Evolutionary conservation across 2,329 filamentous ascomycete genomes (phyloP).

Genomic region (Tolypocladium tundrense): DNA sequence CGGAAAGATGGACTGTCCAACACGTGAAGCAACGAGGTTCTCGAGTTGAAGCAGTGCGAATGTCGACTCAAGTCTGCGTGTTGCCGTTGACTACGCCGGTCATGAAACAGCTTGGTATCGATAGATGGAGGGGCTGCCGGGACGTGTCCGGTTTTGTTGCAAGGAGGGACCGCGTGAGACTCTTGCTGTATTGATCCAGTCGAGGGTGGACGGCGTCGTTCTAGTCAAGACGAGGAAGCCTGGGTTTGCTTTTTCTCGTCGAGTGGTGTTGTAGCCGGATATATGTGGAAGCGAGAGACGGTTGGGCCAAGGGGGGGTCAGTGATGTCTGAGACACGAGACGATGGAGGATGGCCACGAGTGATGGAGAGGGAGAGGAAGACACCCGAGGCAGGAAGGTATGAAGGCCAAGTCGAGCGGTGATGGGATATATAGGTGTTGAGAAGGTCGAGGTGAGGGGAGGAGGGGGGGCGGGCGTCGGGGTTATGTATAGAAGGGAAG

Average conservation of each 20-base stretch:
- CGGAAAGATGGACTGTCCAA: neutral
- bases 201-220: neutral
- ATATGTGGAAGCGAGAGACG: neutral
- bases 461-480: neutral
- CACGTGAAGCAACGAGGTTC: neutral
- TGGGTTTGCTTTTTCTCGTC: constrained; percentile 1
- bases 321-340: constrained; percentile 4
- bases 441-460: neutral
- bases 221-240: constrained; percentile 1
- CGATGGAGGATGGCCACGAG: neutral
- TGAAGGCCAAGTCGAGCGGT: neutral
- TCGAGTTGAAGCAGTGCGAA: neutral
- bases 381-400: neutral
- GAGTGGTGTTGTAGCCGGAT: neutral
- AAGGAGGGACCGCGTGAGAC: neutral
- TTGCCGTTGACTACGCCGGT: neutral
- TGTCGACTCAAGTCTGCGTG: neutral
- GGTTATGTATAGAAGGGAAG: constrained; percentile 1
- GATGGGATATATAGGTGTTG: neutral
- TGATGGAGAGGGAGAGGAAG: neutral
- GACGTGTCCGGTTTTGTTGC: neutral
- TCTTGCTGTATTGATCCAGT: neutral
- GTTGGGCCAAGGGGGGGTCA: neutral
- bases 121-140: neutral
- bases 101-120: neutral